Base-by-base conservation (phyloP, 331 rosid species). In the Stylosanthes scabra region DNA sequence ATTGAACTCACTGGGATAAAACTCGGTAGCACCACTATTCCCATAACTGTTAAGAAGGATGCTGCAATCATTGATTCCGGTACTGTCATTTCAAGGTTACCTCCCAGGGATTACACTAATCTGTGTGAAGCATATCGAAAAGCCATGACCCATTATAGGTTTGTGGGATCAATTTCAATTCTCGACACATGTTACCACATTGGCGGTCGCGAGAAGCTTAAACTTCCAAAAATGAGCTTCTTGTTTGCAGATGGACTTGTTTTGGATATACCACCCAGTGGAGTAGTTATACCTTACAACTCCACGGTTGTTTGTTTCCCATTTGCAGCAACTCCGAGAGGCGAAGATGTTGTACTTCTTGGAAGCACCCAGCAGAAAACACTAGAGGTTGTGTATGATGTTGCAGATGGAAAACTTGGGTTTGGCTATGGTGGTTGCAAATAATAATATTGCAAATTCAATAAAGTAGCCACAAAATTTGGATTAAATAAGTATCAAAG, bases 61-160 rank as follows among this genome's bases (percentile, higher is more conserved):
- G 5, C 20, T 31, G 65, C 65, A 59, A 5, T 7, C 65, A 59
- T 59, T 59, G 65, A 59, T 59, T 59, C 65, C 12, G 65, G 65
- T 31, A 4, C 45, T 12, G n/a, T 34, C 1, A 31, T 59, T 59
- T 11, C 65, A 11, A 5, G 16, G 20, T 31, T 59, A 59, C 65
- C 65, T 31, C 6, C 44, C 45, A 59, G 12, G 45, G 65, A 59
- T 31, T 59, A 34, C 37, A 13, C 12, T 59, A 59, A 7, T 28
- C 11, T 59, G 63, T 9, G 63, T 11, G 42, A 59, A 27, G 63
- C 63, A 11, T 59, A 59, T 11, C 11, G 63, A 59, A 59, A 59
- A 59, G 65, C 65, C 9, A 59, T 59, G 65, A 5, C 65, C 11
- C 44, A 31, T 13, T 59, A 59, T 59, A 3, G 11, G 5, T 12